phyloP scores from a whole-genome alignment of 139 green algal genomes.

The Tetratostichococcus sp. region DNA sequence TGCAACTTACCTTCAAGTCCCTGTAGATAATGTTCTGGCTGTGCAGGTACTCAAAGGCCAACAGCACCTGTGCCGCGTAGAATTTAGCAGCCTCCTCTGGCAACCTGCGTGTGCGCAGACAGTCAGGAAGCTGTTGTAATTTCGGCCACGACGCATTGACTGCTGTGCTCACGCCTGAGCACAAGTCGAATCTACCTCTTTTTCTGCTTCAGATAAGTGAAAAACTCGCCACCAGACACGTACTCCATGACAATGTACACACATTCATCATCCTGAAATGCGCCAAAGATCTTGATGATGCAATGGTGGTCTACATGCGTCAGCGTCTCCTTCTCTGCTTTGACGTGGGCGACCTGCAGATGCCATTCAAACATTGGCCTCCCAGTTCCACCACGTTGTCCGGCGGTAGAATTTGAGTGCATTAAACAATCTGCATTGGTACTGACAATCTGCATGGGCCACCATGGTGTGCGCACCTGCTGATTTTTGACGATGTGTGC shows the following conservation, averaged over 20 bases:
- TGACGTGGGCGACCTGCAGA: constrained; percentile 63
- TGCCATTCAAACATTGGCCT: background rate
- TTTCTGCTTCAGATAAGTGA: constrained; percentile 44
- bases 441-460: background rate
- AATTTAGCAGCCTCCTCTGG: constrained; percentile 50
- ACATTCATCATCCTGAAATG: constrained; percentile 69
- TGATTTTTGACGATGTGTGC: constrained; percentile 62
- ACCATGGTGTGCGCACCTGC: constrained; percentile 38
- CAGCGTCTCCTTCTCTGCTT: constrained; percentile 63
- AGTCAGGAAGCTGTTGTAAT: too few species aligned
- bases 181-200: background rate
- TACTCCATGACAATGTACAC: constrained; percentile 82
- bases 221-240: constrained; percentile 76
- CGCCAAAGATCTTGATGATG: constrained; percentile 50
- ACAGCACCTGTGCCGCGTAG: constrained; percentile 62
- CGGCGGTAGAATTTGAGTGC: too few species aligned
- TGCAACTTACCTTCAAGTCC: constrained; percentile 74
- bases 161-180: background rate
- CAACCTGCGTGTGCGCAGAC: constrained; percentile 19
- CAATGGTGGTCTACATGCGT: constrained; percentile 51
- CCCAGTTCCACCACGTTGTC: too few species aligned
- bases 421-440: too few species aligned
- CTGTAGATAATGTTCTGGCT: constrained; percentile 52
- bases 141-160: constrained; percentile 16
- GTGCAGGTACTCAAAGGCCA: constrained; percentile 66